Conservation (phyloP, 1,139 yeast genomes). For the Scheffersomyces stambukii region DNA sequence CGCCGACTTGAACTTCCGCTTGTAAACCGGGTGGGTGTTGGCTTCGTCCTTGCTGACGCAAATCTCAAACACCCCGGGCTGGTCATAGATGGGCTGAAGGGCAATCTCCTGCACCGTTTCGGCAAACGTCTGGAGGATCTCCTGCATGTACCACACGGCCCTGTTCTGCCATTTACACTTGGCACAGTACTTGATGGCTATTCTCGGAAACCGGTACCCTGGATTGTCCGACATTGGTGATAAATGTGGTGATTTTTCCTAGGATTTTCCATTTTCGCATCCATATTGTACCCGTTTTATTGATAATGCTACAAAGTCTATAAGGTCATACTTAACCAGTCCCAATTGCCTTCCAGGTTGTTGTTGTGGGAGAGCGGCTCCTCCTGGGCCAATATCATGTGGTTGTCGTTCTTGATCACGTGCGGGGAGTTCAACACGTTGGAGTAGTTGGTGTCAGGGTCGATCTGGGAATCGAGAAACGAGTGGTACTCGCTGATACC, state of each 20-base stretch:
- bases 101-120: constrained; percentile 35
- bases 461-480: not conserved
- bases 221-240: constrained; percentile 1
- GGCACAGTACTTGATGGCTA: constrained; percentile 38
- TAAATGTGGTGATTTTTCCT: not conserved
- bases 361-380: constrained; percentile 13
- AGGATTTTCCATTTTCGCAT: not conserved
- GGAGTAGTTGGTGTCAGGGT: not conserved
- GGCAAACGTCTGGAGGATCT: constrained; percentile 41
- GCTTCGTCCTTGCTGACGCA: constrained; percentile 5
- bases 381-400: constrained; percentile 11
- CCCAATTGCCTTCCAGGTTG: constrained; percentile 29
- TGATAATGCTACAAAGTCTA: no score
- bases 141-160: constrained; percentile 46
- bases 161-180: constrained; percentile 48
- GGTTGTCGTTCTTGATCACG: not conserved
- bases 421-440: constrained; percentile 1
- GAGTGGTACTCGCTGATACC: not conserved
- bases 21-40: constrained; percentile 25
- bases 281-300: no score
- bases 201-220: constrained; percentile 20
- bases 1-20: constrained; percentile 33
- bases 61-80: constrained; percentile 38
- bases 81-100: constrained; percentile 34
- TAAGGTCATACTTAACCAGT: constrained; percentile 37